Evolutionary conservation across 73 alveolate genomes (phyloP).

Genomic region (Stentor coeruleus): DNA sequence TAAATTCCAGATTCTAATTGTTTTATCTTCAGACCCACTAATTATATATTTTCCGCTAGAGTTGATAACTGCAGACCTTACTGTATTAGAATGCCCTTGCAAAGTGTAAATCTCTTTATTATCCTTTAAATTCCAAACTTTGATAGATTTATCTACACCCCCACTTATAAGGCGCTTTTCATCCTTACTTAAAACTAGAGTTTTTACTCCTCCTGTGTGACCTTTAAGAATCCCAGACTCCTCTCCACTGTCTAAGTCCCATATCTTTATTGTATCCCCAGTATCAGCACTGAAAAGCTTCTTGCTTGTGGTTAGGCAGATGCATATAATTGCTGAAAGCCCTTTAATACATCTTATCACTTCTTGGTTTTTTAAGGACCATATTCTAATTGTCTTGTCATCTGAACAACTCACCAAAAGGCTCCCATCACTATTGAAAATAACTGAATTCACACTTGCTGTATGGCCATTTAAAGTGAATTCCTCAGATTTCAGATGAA

Average conservation of each 20-base stretch:
- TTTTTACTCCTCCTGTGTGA: constrained; percentile 83
- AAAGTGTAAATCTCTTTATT: constrained; percentile 93
- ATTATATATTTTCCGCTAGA: not conserved
- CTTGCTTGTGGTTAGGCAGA: constrained; percentile 92
- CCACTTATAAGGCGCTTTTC: constrained; percentile 84
- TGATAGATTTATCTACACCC: constrained; percentile 82
- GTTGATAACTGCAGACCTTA: no score
- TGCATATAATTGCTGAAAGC: constrained; percentile 85
- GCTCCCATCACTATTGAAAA: constrained; percentile 85
- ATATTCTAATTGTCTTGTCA: constrained; percentile 94
- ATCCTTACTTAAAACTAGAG: constrained; percentile 88
- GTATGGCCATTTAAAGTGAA: constrained; percentile 87
- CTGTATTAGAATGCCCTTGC: constrained; percentile 97
- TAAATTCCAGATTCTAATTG: not conserved
- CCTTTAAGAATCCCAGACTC: constrained; percentile 82
- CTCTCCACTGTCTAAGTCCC: constrained; percentile 86
- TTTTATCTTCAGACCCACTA: not conserved
- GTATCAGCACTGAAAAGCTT: constrained; percentile 92
- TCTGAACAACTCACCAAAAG: constrained; percentile 84
- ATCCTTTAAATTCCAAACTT: constrained; percentile 97
- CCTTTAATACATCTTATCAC: constrained; percentile 76
- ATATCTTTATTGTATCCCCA: constrained; percentile 85
- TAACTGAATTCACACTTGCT: constrained; percentile 89
- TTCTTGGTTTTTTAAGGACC: constrained; percentile 76
- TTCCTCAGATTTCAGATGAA: constrained; percentile 73